Evolutionary conservation across 192 early-diverging fungal species (phyloP), one percentile per base, ranked within the genome.

Genomic region (Entomortierella beljakovae): DNA sequence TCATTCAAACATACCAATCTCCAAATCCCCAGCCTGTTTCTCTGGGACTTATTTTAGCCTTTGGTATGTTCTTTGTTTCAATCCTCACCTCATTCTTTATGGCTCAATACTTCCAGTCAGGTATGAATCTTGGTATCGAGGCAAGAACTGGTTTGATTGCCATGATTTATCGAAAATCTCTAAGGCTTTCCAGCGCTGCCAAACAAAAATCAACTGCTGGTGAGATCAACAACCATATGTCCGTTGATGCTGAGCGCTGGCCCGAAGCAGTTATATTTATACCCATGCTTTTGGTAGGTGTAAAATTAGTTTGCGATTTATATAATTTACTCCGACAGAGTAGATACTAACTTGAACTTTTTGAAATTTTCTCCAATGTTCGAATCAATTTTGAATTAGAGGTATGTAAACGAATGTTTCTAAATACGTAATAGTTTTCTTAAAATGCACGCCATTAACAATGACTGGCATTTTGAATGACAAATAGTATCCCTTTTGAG

Each of bases 171-270:
- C 71, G 67, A 34, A 84, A 84, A 42, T 69, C 82, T 15, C 67
- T 84, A 20, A 69, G 57, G n/a, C 57, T 84, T 4, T 70, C 70
- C 18, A 80, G 72, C 32, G 82, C 71, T 8, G 71, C 71, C 33
- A 76, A 74, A 28, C 67, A 76, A 52, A 84, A 80, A 34, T 65
- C 63, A 6, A 84, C 71, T 22, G 61, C 72, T 3, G 82, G 82
- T 20, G 82, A 84, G 32, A 84, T 84, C 59, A 76, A 64, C 46
- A 84, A 84, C 56, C 82, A 80, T 23, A 81, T 84, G 64, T 71
- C 66, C 22, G 82, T 80, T 15, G 82, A 83, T 71, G 71, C 77
- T 20, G 74, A 77, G 38, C 43, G 66, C 11, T 77, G 74, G 74
- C 49, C 66, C 16, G 74, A 77, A 23, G 74, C 74, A 4, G 51